Conservation (phyloP, 371 early-diverging fungal genomes). For the Phascolomyces articulosus region DNA sequence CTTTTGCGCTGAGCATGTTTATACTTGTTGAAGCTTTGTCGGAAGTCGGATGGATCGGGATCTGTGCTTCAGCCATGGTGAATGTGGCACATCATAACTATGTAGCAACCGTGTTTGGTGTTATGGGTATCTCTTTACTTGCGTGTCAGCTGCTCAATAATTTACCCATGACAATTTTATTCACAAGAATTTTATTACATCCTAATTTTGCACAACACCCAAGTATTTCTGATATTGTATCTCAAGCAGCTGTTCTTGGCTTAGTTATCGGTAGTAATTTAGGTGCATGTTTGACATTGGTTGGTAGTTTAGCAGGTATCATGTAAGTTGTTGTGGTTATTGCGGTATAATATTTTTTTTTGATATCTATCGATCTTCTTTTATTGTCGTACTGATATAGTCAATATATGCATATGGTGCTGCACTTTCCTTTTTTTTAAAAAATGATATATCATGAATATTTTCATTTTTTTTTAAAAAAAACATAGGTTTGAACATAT, state of each 20-base stretch:
- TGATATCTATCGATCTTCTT: not conserved
- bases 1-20: slow-evolving; percentile 86
- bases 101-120: slow-evolving; percentile 63
- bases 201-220: slow-evolving; percentile 55
- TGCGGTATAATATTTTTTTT: too few relatives aligned
- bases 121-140: slow-evolving; percentile 65
- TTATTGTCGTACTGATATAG: too few relatives aligned
- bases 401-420: too few relatives aligned
- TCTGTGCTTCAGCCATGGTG: slow-evolving; percentile 63
- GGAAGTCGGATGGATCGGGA: slow-evolving; percentile 68
- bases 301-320: slow-evolving; percentile 82
- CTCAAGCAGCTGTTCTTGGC: slow-evolving; percentile 69
- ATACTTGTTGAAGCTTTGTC: slow-evolving; percentile 74
- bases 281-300: slow-evolving; percentile 76
- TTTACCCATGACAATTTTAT: slow-evolving; percentile 84
- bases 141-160: slow-evolving; percentile 83
- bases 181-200: slow-evolving; percentile 72
- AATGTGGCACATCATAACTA: slow-evolving; percentile 55
- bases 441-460: too few relatives aligned
- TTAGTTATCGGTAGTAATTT: slow-evolving; percentile 80
- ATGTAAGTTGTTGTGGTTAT: slow-evolving; percentile 51
- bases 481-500: slow-evolving; percentile 68
- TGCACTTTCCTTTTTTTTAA: too few relatives aligned
- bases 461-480: too few relatives aligned
- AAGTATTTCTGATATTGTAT: slow-evolving; percentile 33